phyloP scores from a whole-genome alignment of 345 rosid species.

The Sisymbrium altissimum region DNA sequence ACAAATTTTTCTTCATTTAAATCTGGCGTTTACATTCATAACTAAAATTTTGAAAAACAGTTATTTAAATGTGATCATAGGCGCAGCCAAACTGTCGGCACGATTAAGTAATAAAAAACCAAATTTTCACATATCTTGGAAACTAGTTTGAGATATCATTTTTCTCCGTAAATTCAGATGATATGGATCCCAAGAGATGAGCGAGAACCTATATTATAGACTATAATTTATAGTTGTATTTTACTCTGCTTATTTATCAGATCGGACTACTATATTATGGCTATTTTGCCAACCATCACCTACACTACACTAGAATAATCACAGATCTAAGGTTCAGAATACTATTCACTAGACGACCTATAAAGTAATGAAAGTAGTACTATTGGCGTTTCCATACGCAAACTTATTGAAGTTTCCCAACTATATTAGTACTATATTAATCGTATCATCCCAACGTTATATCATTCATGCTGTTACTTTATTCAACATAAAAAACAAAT shows the following conservation, averaged over 20 bases:
- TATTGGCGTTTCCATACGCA: not conserved
- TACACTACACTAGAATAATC: not conserved
- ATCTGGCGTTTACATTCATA: too few relatives aligned
- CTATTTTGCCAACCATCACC: not conserved
- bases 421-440: not conserved
- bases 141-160: too few relatives aligned
- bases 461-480: not conserved
- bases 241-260: not conserved
- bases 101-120: too few relatives aligned
- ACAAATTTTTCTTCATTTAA: too few relatives aligned
- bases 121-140: too few relatives aligned
- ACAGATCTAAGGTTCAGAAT: not conserved
- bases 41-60: too few relatives aligned
- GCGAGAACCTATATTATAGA: too few relatives aligned
- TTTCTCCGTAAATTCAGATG: too few relatives aligned
- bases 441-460: not conserved
- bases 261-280: not conserved
- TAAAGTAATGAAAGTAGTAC: not conserved
- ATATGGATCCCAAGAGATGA: too few relatives aligned
- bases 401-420: constrained; percentile 16
- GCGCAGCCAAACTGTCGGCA: too few relatives aligned
- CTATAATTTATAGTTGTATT: too few relatives aligned
- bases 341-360: constrained; percentile 10
- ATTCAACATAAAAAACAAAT: not conserved
- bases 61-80: too few relatives aligned